These are phyloP conservation scores for Choanephora cucurbitarum DNA, from an alignment of 371 early-diverging fungal species.

Conservation along the genomic window DNA sequence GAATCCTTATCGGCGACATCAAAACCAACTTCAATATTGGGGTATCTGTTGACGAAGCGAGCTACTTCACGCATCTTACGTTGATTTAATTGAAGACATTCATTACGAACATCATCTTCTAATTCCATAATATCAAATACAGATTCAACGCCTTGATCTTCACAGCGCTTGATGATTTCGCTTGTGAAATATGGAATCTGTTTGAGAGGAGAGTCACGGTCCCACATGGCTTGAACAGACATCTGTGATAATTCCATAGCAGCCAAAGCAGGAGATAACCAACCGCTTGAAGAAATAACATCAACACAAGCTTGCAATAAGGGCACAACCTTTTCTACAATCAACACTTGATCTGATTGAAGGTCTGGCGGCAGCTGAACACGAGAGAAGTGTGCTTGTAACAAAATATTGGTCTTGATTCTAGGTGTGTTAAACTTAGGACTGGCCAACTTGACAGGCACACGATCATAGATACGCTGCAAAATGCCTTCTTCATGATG, in stretches of 20 bases:
- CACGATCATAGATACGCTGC: constrained; percentile 76
- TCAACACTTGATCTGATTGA: constrained; percentile 80
- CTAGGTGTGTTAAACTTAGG: constrained; percentile 80
- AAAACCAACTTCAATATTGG: constrained; percentile 84
- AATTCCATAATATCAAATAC: constrained; percentile 95
- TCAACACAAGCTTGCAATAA: constrained; percentile 95
- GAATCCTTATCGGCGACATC: constrained; percentile 67
- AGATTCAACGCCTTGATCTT: constrained; percentile 68
- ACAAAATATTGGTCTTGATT: constrained; percentile 85
- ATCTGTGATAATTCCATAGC: constrained; percentile 97
- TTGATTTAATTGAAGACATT: constrained; percentile 63
- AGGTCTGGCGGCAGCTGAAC: constrained; percentile 89
- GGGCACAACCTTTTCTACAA: constrained; percentile 75
- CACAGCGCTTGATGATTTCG: constrained; percentile 70
- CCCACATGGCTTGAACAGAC: constrained; percentile 97
- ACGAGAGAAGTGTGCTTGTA: constrained; percentile 95
- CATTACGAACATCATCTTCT: constrained; percentile 85
- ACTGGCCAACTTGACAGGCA: constrained; percentile 71
- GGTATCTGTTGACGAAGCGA: constrained; percentile 89
- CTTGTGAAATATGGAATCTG: constrained; percentile 88
- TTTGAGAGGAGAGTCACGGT: constrained; percentile 85
- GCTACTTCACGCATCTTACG: constrained; percentile 83
- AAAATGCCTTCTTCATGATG: constrained; percentile 88
- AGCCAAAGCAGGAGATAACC: constrained; percentile 88
- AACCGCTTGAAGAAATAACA: constrained; percentile 90